Conservation (phyloP, 2,329 filamentous ascomycete genomes). For the Colletotrichum somersetense region DNA sequence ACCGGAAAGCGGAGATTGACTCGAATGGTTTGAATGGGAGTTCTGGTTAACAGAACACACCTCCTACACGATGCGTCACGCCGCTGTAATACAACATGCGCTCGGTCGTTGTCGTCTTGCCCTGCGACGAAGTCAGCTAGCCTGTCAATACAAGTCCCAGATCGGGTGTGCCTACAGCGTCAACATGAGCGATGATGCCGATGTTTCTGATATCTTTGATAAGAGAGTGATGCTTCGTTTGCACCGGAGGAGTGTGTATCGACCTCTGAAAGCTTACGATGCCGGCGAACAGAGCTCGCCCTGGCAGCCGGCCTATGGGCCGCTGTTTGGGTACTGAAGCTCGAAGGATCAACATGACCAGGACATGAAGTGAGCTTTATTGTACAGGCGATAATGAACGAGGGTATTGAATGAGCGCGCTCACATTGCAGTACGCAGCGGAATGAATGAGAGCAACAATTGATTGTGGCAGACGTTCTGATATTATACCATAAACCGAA, state of each 20-base stretch:
- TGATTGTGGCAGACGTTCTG: background rate
- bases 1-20: background rate
- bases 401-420: background rate
- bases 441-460: background rate
- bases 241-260: constrained; percentile 30
- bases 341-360: constrained; percentile 33
- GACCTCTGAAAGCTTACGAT: constrained; percentile 30
- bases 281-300: constrained; percentile 22
- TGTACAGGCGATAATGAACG: background rate
- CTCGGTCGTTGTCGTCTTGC: constrained; percentile 98
- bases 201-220: constrained; percentile 87
- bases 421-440: constrained; percentile 23
- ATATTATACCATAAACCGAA: constrained; percentile 11
- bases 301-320: constrained; percentile 21
- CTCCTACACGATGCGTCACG: constrained; percentile 86
- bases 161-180: constrained; percentile 72
- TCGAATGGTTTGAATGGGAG: background rate
- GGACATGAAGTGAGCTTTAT: constrained; percentile 15
- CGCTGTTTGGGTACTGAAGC: constrained; percentile 21
- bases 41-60: constrained; percentile 52
- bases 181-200: constrained; percentile 98
- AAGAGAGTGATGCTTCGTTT: constrained; percentile 50
- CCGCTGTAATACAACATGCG: constrained; percentile 99
- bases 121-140: constrained; percentile 57
- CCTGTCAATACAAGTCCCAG: background rate